These are phyloP conservation scores for Diaporthe capsici DNA, from an alignment of 2,329 filamentous ascomycete species.

Conservation along the genomic window DNA sequence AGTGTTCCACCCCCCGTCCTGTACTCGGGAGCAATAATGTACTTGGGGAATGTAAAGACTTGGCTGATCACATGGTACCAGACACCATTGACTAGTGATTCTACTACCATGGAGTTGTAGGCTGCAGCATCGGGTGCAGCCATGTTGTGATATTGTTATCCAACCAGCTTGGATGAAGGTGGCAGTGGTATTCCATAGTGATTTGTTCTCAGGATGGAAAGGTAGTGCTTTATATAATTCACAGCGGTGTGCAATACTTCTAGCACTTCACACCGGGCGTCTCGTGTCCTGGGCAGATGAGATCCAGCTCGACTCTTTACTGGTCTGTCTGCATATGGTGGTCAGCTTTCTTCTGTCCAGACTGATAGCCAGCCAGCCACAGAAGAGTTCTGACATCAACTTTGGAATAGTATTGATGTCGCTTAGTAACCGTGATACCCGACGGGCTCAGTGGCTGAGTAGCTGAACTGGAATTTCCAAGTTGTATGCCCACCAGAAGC, in stretches of 20 bases:
- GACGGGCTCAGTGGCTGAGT: neutral
- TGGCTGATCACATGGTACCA: neutral
- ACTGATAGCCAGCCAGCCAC: neutral
- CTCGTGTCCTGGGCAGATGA: neutral
- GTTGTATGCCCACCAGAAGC: too few species aligned
- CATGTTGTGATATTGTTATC: neutral
- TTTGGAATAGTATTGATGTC: neutral
- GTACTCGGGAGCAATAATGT: neutral
- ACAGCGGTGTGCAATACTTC: neutral
- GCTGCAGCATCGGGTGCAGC: neutral
- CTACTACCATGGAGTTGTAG: neutral
- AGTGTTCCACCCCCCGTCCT: neutral
- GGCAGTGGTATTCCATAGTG: neutral
- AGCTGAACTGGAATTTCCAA: too few species aligned
- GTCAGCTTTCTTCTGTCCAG: neutral
- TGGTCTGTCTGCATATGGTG: neutral
- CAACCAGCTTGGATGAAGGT: too few species aligned
- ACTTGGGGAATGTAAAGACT: neutral
- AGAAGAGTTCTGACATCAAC: neutral
- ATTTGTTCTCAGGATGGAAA: neutral
- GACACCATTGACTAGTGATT: neutral
- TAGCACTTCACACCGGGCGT: neutral
- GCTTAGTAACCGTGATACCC: neutral
- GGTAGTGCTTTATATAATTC: neutral
- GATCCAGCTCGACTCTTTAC: neutral